phyloP scores from a whole-genome alignment of 345 rosid genomes.

The Brassica nigra region DNA sequence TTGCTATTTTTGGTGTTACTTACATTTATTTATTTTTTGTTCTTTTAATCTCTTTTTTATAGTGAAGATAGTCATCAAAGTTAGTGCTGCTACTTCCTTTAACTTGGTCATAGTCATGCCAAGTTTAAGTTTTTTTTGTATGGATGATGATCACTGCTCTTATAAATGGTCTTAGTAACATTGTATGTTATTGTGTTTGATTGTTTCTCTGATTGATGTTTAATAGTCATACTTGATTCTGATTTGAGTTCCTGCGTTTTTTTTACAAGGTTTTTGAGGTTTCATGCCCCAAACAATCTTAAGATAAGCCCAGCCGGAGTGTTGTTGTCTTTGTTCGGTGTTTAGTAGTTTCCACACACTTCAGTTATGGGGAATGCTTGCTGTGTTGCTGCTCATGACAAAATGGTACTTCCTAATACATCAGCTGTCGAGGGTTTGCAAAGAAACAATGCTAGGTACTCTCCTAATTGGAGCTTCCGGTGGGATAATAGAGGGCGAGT shows the following conservation, averaged over 20 bases:
- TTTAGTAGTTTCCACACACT: neutral
- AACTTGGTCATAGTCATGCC: neutral
- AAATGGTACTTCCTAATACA: slow-evolving; percentile 57
- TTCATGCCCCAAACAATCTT: neutral
- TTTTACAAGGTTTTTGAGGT: slow-evolving; percentile 25
- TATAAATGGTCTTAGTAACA: neutral
- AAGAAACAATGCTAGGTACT: slow-evolving; percentile 69
- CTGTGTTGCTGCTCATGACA: slow-evolving; percentile 91
- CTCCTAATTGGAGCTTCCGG: slow-evolving; percentile 89
- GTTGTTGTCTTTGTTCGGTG: neutral
- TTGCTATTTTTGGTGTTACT: slow-evolving; percentile 39
- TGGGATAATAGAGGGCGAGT: slow-evolving; percentile 96
- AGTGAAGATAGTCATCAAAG: slow-evolving; percentile 22
- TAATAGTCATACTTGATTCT: neutral
- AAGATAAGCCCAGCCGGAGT: neutral
- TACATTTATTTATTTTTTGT: neutral
- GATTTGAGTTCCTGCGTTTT: neutral
- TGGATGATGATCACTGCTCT: neutral
- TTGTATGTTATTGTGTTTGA: neutral
- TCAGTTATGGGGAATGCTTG: slow-evolving; percentile 87
- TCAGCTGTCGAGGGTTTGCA: slow-evolving; percentile 59
- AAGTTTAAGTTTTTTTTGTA: too few species aligned
- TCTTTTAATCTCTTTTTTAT: neutral
- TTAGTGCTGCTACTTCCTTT: neutral
- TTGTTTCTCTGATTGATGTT: neutral